These are phyloP conservation scores for Schizochytrium sp. DNA, from an alignment of 108 stramenopile genomes.

Conservation along the genomic window DNA sequence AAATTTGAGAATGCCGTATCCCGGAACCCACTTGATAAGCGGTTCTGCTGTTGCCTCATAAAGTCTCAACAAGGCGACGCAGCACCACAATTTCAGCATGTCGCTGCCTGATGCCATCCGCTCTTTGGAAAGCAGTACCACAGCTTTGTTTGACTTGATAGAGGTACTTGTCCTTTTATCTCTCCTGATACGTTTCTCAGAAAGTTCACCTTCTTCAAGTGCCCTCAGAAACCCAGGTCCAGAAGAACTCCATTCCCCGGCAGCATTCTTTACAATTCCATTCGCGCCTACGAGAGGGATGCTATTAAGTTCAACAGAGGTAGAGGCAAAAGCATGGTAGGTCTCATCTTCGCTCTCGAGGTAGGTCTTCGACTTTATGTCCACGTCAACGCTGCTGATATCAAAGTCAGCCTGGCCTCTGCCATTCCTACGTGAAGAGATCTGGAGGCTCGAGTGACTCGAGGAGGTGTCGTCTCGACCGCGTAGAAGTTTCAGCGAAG, in stretches of 20 bases:
- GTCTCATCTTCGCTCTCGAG: background rate
- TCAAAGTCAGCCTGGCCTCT: background rate
- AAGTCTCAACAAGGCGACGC: background rate
- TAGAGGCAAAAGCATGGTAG: background rate
- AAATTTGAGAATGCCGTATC: background rate
- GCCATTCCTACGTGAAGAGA: background rate
- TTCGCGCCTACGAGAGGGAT: background rate
- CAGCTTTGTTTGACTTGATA: background rate
- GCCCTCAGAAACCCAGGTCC: no score
- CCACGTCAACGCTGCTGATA: background rate
- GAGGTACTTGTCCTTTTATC: background rate
- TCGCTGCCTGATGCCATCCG: background rate
- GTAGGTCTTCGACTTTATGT: background rate
- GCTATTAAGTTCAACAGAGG: background rate
- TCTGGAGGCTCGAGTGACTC: background rate
- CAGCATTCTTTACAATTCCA: background rate
- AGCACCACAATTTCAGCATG: conserved; percentile 6
- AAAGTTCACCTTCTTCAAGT: no score
- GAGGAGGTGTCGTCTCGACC: background rate
- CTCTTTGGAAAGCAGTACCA: background rate
- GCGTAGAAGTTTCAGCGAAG: conserved; percentile 9
- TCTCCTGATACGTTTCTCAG: no score
- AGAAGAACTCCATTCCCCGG: no score
- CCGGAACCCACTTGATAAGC: background rate
- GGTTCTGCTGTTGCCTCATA: conserved; percentile 3